Evolutionary conservation across 108 stramenopile species (phyloP).

Genomic region (Asterionellopsis glacialis): DNA sequence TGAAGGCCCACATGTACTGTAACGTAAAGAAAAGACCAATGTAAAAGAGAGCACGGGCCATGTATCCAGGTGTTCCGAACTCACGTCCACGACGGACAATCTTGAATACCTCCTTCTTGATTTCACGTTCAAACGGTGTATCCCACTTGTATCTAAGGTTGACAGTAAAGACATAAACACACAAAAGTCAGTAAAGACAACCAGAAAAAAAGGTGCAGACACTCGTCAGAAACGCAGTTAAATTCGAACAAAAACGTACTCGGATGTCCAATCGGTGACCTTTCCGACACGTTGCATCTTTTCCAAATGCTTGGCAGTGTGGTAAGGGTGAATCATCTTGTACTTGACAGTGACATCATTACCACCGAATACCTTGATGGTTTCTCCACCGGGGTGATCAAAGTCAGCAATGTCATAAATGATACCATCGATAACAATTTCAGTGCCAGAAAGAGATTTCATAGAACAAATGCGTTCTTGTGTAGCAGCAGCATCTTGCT

Average conservation of each 20-base stretch:
- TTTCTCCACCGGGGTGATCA: slow-evolving; percentile 83
- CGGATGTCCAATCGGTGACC: slow-evolving; percentile 46
- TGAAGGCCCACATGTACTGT: slow-evolving; percentile 61
- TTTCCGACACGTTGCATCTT: slow-evolving; percentile 83
- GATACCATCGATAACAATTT: slow-evolving; percentile 72
- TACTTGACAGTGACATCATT: slow-evolving; percentile 89
- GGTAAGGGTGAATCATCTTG: slow-evolving; percentile 91
- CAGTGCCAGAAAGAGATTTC: slow-evolving; percentile 42
- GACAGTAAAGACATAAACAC: slow-evolving; percentile 18
- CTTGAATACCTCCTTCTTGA: slow-evolving; percentile 86
- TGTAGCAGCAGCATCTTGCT: slow-evolving; percentile 16
- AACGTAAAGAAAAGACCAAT: slow-evolving; percentile 58
- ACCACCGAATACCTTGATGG: slow-evolving; percentile 79
- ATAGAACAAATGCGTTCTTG: slow-evolving; percentile 22
- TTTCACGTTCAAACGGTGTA: slow-evolving; percentile 81
- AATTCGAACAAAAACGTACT: slow-evolving; percentile 48
- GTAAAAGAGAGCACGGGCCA: slow-evolving; percentile 63
- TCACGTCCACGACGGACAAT: slow-evolving; percentile 81
- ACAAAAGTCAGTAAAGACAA: background rate
- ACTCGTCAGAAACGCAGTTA: slow-evolving; percentile 4
- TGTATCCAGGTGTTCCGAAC: slow-evolving; percentile 79
- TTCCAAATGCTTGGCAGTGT: slow-evolving; percentile 78
- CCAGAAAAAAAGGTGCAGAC: background rate
- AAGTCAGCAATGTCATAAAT: slow-evolving; percentile 75
- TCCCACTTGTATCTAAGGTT: slow-evolving; percentile 88